Base-by-base conservation (phyloP, 345 rosid genomes). In the Stellera chamaejasme region DNA sequence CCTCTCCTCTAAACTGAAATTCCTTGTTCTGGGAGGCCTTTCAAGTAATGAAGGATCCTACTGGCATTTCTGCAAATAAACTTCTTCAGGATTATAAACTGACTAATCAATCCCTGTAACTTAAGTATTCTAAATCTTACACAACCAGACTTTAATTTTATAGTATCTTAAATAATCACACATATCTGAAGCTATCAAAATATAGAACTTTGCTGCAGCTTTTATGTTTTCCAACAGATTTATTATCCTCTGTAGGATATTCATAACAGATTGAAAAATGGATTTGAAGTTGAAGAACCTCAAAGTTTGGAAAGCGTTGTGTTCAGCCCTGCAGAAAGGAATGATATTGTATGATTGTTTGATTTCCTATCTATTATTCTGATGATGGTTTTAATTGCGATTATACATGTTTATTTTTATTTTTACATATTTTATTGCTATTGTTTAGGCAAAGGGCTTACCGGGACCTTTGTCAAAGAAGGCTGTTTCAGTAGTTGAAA, bases 191-290 rank as follows among this genome's bases (percentile, higher is more conserved):
- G 23, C 23, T 19, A 19, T 19, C 23, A 19, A 19, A 19, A 19
- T 19, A 19, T 19, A 19, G 23, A 19, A 19, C 23, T 19, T 19
- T 19, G 23, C 23, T 0, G 23, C 23, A 19, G 23, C 23, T 19
- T 19, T 19, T 19, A 19, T 19, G 23, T 19, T 19, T 1, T 19
- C 23, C 23, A 19, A 19, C 23, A 19, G 23, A 19, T 19, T 12
- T 44, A 58, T 52, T 61, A 16, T 62, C 60, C 14, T 26, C 50
- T 64, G 55, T 69, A 93, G 99, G 91, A 86, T 51, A 65, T 61
- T 61, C 86, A 74, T 76, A 77, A 82, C 77, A 88, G 81, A 75
- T 54, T 93, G 78, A 88, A 80, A 80, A 84, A 70, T 72, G 94
- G 99, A 63, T 58, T 65, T 51, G 84, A 84, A 70, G 83, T 72